Evolutionary conservation across 306 rosid species (phyloP).

Genomic region (Glycine tomentella): DNA sequence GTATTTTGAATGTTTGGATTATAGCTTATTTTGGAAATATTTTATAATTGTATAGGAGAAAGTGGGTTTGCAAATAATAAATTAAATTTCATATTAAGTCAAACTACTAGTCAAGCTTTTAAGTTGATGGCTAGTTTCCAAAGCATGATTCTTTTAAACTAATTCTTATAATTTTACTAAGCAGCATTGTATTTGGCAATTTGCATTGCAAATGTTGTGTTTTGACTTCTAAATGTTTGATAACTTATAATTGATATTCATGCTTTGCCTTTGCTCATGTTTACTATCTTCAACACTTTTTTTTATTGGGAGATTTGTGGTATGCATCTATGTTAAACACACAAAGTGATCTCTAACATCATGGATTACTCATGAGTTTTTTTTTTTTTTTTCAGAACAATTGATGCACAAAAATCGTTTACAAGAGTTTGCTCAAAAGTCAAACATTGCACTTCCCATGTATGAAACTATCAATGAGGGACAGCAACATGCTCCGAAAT

Average conservation of each 20-base stretch:
- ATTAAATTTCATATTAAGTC: neutral
- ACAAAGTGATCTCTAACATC: neutral
- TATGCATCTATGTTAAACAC: neutral
- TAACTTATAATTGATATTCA: neutral
- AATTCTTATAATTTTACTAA: neutral
- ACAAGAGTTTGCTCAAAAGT: conserved; percentile 50
- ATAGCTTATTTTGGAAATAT: neutral
- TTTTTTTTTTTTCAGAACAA: conserved; percentile 20
- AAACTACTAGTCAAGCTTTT: neutral
- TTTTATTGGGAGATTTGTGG: neutral
- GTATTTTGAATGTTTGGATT: neutral
- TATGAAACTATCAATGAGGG: conserved; percentile 60
- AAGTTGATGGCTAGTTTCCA: neutral
- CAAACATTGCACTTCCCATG: conserved; percentile 44
- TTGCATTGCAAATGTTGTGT: neutral
- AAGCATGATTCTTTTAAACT: neutral
- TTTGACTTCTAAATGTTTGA: neutral
- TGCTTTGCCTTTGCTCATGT: neutral
- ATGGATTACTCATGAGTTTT: neutral
- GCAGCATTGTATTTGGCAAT: neutral
- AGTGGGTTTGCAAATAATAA: neutral
- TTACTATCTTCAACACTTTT: neutral
- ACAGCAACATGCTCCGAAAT: conserved; percentile 36
- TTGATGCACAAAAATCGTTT: conserved; percentile 46
- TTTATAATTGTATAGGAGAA: neutral